These are phyloP conservation scores for Lasiosphaeria miniovina DNA, from an alignment of 495 filamentous ascomycete genomes.

Conservation along the genomic window DNA sequence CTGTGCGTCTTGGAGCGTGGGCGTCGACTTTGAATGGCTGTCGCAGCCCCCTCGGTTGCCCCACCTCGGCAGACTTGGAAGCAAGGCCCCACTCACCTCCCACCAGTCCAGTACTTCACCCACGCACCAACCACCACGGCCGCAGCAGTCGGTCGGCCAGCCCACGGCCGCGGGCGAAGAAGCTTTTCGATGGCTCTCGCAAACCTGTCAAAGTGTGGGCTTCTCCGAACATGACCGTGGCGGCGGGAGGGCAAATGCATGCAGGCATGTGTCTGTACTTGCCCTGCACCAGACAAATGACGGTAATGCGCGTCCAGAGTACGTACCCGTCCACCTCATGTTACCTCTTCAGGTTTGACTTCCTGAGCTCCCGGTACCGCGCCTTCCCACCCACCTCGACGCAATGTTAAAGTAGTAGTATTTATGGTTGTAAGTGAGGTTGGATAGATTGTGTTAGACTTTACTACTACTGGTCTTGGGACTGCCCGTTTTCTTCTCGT, in stretches of 20 bases:
- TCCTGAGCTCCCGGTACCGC: not conserved
- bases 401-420: no score
- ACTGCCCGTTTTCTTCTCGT: slow-evolving; percentile 1
- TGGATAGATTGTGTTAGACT: no score
- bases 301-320: not conserved
- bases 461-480: not conserved
- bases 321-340: not conserved
- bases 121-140: not conserved
- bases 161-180: not conserved
- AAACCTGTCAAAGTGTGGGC: not conserved
- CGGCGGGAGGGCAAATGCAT: slow-evolving; percentile 6
- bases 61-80: no score
- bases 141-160: not conserved
- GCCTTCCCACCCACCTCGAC: not conserved
- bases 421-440: no score
- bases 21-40: no score
- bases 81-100: no score
- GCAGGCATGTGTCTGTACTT: not conserved
- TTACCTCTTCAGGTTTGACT: not conserved
- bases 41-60: no score
- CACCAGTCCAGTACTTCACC: no score
- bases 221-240: slow-evolving; percentile 7
- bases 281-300: not conserved
- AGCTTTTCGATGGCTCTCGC: not conserved
- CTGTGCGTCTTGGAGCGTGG: not conserved